Evolutionary conservation across 2,329 filamentous ascomycete species (phyloP).

Genomic region (Harringtonia aguacate): DNA sequence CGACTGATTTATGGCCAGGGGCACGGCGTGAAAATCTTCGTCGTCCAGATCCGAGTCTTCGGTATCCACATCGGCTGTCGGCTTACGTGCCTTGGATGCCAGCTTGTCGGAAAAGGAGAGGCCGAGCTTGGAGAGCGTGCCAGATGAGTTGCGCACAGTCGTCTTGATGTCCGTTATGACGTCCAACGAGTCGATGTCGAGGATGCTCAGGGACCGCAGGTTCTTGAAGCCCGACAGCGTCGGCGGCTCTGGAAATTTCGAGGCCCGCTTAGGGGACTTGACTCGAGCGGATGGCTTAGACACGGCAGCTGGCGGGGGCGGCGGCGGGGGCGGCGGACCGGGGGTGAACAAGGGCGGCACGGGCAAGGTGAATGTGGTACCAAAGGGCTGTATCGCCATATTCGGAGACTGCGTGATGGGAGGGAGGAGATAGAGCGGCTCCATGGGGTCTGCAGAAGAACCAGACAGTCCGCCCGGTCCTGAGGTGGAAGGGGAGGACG

Average conservation of each 20-base stretch:
- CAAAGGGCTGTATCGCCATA: no score
- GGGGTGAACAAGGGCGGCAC: no score
- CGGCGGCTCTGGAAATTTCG: slow-evolving; percentile 25
- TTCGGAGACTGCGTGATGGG: no score
- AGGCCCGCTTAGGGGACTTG: no score
- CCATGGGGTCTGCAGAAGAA: no score
- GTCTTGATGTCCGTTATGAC: slow-evolving; percentile 42
- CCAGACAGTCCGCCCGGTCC: no score
- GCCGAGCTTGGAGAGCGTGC: slow-evolving; percentile 42
- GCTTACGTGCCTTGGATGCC: slow-evolving; percentile 34
- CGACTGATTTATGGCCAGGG: slow-evolving; percentile 14
- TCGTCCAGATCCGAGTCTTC: slow-evolving; percentile 40
- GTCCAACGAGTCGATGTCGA: slow-evolving; percentile 51
- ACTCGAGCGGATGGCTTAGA: no score
- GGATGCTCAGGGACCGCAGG: slow-evolving; percentile 39
- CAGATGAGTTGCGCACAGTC: slow-evolving; percentile 43
- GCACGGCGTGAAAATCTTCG: slow-evolving; percentile 24
- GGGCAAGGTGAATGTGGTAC: no score
- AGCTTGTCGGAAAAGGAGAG: slow-evolving; percentile 47
- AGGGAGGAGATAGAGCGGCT: no score
- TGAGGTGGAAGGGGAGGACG: neutral
- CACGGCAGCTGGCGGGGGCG: no score
- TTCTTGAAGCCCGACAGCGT: slow-evolving; percentile 48
- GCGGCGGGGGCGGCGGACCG: no score
- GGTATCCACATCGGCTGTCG: slow-evolving; percentile 18